Evolutionary conservation across 495 filamentous ascomycete genomes (phyloP).

Genomic region (Bombardia bombarda): DNA sequence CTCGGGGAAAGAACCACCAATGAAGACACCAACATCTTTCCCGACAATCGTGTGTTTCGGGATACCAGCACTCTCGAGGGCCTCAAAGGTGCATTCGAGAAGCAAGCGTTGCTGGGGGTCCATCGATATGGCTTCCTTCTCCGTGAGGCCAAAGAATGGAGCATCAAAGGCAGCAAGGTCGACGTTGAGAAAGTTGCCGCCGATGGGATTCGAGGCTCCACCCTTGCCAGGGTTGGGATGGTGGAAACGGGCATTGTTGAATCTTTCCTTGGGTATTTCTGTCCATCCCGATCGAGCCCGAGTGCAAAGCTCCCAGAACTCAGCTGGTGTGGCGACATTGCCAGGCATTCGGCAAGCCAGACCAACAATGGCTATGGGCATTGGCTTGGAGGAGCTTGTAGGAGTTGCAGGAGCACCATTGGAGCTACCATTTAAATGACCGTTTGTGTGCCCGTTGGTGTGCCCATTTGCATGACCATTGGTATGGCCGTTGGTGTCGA

Average conservation of each 20-base stretch:
- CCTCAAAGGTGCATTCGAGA: slow-evolving; percentile 76
- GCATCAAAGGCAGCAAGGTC: slow-evolving; percentile 73
- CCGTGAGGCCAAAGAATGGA: slow-evolving; percentile 77
- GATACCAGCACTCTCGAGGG: slow-evolving; percentile 81
- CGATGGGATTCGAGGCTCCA: slow-evolving; percentile 65
- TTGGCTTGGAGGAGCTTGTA: slow-evolving; percentile 12
- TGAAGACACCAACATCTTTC: slow-evolving; percentile 74
- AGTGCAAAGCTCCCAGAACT: slow-evolving; percentile 52
- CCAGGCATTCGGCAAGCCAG: slow-evolving; percentile 46
- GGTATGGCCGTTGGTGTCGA: slow-evolving; percentile 25
- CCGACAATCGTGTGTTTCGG: slow-evolving; percentile 67
- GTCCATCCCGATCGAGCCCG: slow-evolving; percentile 52
- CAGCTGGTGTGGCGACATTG: slow-evolving; percentile 44
- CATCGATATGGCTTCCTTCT: slow-evolving; percentile 64
- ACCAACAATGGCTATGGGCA: slow-evolving; percentile 51
- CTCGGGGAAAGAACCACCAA: slow-evolving; percentile 79
- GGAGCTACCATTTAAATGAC: slow-evolving; percentile 10
- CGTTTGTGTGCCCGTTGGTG: slow-evolving; percentile 14
- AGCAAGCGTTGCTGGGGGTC: slow-evolving; percentile 79
- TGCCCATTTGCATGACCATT: slow-evolving; percentile 26
- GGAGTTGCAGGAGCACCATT: slow-evolving; percentile 8
- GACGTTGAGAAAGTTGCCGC: slow-evolving; percentile 69
- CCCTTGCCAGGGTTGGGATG: slow-evolving; percentile 70
- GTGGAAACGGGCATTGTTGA: slow-evolving; percentile 57
- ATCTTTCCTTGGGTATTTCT: slow-evolving; percentile 62